A percentile compares a stretch with the other conserved stretches of the same genome.
These are phyloP conservation scores for Oryza longistaminata DNA, from an alignment of 176 grass and related monocot genomes.

Conservation along the genomic window DNA sequence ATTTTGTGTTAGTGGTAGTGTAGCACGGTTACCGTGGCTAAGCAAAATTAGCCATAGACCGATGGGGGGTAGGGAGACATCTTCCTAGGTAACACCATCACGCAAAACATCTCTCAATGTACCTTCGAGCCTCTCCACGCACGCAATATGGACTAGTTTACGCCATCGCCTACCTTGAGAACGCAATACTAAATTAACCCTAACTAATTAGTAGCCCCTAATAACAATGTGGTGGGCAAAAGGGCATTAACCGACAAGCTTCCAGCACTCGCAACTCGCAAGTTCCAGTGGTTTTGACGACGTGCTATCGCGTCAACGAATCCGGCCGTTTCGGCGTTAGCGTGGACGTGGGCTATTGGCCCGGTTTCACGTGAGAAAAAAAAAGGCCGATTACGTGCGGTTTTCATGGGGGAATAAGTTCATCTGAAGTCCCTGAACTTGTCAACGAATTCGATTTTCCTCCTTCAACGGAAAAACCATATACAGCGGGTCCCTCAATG, in stretches of 20 bases:
- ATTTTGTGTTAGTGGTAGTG: neutral
- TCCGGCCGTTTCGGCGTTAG: too few species aligned
- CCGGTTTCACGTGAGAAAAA: neutral
- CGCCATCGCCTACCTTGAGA: conserved; percentile 30
- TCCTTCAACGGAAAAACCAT: too few species aligned
- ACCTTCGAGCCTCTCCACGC: conserved; percentile 37
- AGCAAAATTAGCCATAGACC: conserved; percentile 7
- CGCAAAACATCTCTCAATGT: conserved; percentile 44
- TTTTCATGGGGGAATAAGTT: too few species aligned
- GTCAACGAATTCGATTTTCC: too few species aligned
- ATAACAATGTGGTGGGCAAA: neutral
- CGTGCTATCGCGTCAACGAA: neutral
- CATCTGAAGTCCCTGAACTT: too few species aligned
- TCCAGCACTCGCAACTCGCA: neutral
- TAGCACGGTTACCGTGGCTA: conserved; percentile 12
- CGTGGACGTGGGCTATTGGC: neutral
- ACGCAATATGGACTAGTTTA: neutral
- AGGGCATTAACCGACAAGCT: conserved; percentile 1
- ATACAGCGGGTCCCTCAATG: too few species aligned
- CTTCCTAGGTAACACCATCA: conserved; percentile 34
- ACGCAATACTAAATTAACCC: neutral
- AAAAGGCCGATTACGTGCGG: neutral
- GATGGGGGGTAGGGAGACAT: conserved; percentile 29
- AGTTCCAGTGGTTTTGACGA: conserved; percentile 9
- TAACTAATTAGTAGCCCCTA: neutral